A percentile compares a stretch with the other conserved stretches of the same genome.
Conservation (phyloP, 2,329 filamentous ascomycete genomes). For the Aspergillus novofumigatus region DNA sequence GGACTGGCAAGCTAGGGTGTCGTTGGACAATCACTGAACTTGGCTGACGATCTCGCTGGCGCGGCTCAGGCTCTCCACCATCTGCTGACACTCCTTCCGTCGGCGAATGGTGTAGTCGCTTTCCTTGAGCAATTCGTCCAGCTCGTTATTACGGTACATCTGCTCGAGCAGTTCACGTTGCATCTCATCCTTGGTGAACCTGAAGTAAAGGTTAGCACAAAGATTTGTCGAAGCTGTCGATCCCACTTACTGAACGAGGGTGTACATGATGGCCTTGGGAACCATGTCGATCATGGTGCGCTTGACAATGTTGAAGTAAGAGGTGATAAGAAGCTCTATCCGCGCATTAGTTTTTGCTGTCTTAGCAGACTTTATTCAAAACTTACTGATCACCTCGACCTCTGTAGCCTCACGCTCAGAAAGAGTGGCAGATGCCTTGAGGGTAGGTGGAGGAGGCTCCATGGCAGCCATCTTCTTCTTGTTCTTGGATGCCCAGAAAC, state of each 20-base stretch:
- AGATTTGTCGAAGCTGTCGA: no score
- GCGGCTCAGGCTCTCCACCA: conserved; percentile 88
- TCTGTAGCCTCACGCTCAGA: conserved; percentile 93
- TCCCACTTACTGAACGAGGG: conserved; percentile 77
- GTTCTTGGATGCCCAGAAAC: conserved; percentile 98
- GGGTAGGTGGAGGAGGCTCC: conserved; percentile 86
- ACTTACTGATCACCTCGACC: conserved; percentile 95
- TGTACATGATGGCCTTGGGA: conserved; percentile 98
- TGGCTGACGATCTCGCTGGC: conserved; percentile 95
- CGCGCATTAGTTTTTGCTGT: conserved; percentile 11
- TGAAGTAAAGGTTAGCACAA: conserved; percentile 34
- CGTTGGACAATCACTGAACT: conserved; percentile 47
- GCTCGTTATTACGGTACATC: conserved; percentile 87
- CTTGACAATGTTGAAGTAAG: conserved; percentile 97
- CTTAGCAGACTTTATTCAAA: no score
- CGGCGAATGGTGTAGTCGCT: conserved; percentile 93
- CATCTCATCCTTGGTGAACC: conserved; percentile 97
- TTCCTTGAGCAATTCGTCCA: conserved; percentile 95
- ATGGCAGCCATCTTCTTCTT: conserved; percentile 99
- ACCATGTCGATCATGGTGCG: conserved; percentile 99
- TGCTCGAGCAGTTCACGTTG: conserved; percentile 93
- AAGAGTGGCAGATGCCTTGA: conserved; percentile 90
- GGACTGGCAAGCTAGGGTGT: background rate
- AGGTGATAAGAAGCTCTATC: conserved; percentile 85
- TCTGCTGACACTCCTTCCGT: conserved; percentile 97